These are phyloP conservation scores for Aspergillus aculeatus DNA, from an alignment of 2,329 filamentous ascomycete species.

Conservation along the genomic window DNA sequence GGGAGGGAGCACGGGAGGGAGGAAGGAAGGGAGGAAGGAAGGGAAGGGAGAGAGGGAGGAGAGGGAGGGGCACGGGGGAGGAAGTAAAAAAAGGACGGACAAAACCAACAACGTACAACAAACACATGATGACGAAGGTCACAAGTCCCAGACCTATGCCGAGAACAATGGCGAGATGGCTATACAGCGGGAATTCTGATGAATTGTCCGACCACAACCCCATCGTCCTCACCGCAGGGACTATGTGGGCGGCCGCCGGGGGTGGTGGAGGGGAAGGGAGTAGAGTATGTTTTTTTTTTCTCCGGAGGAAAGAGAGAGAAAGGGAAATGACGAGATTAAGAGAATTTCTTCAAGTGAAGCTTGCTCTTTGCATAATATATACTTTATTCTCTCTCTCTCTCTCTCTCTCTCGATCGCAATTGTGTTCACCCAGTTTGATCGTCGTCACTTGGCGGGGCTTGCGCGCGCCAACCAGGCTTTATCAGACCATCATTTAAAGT, in stretches of 20 bases:
- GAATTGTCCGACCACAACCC: slow-evolving; percentile 20
- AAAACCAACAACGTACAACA: slow-evolving; percentile 26
- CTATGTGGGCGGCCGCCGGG: slow-evolving; percentile 10
- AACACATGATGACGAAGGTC: slow-evolving; percentile 31
- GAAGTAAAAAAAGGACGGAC: neutral
- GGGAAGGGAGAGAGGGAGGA: neutral
- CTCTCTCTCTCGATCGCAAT: neutral
- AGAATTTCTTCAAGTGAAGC: neutral
- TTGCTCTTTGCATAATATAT: neutral
- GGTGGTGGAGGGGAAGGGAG: neutral
- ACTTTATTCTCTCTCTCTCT: neutral
- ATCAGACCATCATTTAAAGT: slow-evolving; percentile 4
- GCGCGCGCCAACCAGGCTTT: slow-evolving; percentile 5
- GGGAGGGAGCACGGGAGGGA: neutral
- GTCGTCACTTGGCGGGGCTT: slow-evolving; percentile 8
- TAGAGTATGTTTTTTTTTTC: too few relatives aligned
- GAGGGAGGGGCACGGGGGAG: neutral
- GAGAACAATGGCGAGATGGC: slow-evolving; percentile 34
- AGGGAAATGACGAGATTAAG: neutral
- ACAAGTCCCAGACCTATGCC: slow-evolving; percentile 34
- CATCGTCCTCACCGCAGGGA: slow-evolving; percentile 14
- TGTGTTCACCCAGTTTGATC: neutral
- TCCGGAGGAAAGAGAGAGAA: neutral
- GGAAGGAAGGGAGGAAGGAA: neutral
- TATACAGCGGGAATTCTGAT: slow-evolving; percentile 20